Conservation (phyloP, 257 asterid genomes). For the Paraleonurus japonicus region DNA sequence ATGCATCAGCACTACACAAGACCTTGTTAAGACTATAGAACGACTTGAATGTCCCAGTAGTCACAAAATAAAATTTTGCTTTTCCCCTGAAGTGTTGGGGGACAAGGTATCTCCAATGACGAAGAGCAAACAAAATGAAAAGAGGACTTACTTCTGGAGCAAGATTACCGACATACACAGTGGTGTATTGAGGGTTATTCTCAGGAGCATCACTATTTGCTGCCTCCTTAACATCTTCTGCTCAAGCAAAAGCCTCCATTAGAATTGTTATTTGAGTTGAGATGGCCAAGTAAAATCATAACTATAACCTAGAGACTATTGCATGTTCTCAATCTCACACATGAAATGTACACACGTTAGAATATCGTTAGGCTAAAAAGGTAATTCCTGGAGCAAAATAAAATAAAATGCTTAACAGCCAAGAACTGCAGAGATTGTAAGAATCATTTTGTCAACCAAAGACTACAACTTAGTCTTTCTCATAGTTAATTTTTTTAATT, state of each 20-base stretch:
- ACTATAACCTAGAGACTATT: conserved; percentile 1
- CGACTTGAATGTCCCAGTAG: neutral
- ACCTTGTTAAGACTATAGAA: neutral
- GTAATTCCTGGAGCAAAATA: neutral
- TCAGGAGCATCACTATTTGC: conserved; percentile 73
- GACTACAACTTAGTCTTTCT: conserved; percentile 1
- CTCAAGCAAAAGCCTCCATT: conserved; percentile 30
- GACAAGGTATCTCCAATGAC: conserved; percentile 8
- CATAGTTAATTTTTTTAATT: neutral
- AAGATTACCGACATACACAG: conserved; percentile 84
- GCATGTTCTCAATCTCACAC: neutral
- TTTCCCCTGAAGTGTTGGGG: neutral
- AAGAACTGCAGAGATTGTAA: neutral
- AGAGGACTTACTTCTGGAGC: conserved; percentile 62
- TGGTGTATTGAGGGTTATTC: conserved; percentile 75
- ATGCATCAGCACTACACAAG: neutral
- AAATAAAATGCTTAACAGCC: neutral
- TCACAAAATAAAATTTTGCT: neutral
- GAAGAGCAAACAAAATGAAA: conserved; percentile 13
- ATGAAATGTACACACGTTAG: neutral
- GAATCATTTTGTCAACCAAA: neutral
- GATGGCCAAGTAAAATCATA: conserved; percentile 18
- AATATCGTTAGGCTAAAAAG: neutral
- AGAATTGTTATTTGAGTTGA: conserved; percentile 3
- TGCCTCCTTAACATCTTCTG: conserved; percentile 76